phyloP scores from a whole-genome alignment of 805 yeast genomes.

The Millerozyma miso region DNA sequence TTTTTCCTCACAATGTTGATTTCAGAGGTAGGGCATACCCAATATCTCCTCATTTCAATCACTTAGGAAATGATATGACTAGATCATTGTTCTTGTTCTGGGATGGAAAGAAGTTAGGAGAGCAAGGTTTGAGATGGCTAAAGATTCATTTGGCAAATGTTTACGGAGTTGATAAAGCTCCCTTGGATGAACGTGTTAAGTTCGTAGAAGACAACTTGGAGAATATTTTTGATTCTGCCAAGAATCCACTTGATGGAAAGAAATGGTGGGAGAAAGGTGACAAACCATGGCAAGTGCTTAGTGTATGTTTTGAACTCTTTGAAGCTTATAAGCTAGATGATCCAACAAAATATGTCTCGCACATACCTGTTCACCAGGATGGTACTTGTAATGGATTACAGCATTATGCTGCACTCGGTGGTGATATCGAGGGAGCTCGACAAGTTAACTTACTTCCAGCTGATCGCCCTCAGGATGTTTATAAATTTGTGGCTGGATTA shows the following conservation, averaged over 20 bases:
- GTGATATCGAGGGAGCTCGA: slow-evolving; percentile 76
- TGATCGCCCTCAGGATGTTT: slow-evolving; percentile 74
- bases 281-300: slow-evolving; percentile 79
- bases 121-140: slow-evolving; percentile 64
- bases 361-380: slow-evolving; percentile 80
- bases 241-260: slow-evolving; percentile 52
- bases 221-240: slow-evolving; percentile 54
- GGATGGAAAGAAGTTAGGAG: slow-evolving; percentile 70
- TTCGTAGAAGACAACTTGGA: slow-evolving; percentile 57
- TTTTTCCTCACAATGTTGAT: slow-evolving; percentile 77
- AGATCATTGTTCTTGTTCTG: slow-evolving; percentile 69
- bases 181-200: slow-evolving; percentile 57
- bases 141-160: slow-evolving; percentile 72
- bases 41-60: slow-evolving; percentile 74
- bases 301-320: slow-evolving; percentile 62
- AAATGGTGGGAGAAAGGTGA: slow-evolving; percentile 74
- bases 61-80: slow-evolving; percentile 74
- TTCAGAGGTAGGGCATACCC: slow-evolving; percentile 86
- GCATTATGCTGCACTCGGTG: slow-evolving; percentile 85
- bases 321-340: slow-evolving; percentile 59
- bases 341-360: slow-evolving; percentile 63
- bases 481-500: slow-evolving; percentile 62
- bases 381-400: slow-evolving; percentile 86
- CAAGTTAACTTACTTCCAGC: slow-evolving; percentile 74
- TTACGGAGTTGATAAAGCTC: slow-evolving; percentile 70